Base-by-base conservation (phyloP, 176 grass and related monocot species). In the Melocanna baccifera region DNA sequence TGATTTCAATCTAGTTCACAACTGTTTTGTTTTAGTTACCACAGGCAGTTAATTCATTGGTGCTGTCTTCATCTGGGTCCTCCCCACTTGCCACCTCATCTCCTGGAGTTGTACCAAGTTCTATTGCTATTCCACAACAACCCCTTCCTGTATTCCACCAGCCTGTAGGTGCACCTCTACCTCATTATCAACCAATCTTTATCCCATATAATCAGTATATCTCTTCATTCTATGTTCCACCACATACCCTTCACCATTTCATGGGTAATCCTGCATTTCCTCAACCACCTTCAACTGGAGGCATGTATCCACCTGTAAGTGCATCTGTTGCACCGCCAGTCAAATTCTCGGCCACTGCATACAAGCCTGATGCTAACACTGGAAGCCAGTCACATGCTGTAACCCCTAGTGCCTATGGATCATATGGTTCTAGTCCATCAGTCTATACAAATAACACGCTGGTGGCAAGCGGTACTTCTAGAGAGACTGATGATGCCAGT, bases 151-250 rank as follows among this genome's bases (percentile, higher is more conserved):
- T 97, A 26, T 94, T 92, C 69, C 86, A 88, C 5, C 94, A 94
- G 75, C 83, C 92, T 77, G 61, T 91, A 12, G 94, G 92, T 73
- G 88, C 94, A 77, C 90, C 90, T 73, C 72, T 97, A 70, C 87
- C 94, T 18, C 92, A 92, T 77, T 94, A 89, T 69, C 88, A 79
- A 34, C 81, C 84, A 28, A 86, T 80, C 63, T 97, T 91, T 83
- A 64, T 97, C 73, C 90, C 92, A 69, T 97, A 94, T 48, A 92
- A 87, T 84, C 94, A 94, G 56, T 97, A 94, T 75, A 86, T 92
- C 9, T 50, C 89, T 39, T 87, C 88, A 9, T 94, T 92, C 79
- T 97, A 94, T 86, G 84, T 89, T 70, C 90, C 88, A 63, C 70
- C 80, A 13, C 90, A 89, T 65, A 46, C 85, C 25, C 85, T 97